phyloP scores from a whole-genome alignment of 1,284 basidiomycete genomes.

The Hortiboletus rubellus region DNA sequence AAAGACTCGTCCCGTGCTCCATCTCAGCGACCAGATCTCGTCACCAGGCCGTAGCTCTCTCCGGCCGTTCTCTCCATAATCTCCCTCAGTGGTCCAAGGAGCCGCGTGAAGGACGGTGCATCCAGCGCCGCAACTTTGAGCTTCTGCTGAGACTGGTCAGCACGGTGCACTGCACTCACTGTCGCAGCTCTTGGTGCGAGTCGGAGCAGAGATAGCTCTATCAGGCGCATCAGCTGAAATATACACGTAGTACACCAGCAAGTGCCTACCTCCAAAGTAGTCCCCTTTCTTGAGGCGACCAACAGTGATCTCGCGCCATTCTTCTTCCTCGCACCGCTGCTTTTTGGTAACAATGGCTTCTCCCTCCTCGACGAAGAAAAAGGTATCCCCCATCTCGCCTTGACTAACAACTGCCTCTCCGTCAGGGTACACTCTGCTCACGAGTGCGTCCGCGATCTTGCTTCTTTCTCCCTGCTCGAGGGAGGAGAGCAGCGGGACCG shows the following conservation, averaged over 20 bases:
- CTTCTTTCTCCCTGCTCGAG: constrained; percentile 87
- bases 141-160: constrained; percentile 53
- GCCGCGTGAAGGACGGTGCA: constrained; percentile 90
- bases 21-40: constrained; percentile 30
- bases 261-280: constrained; percentile 90
- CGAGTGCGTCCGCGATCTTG: constrained; percentile 95
- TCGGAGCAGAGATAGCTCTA: constrained; percentile 83
- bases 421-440: constrained; percentile 78
- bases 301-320: constrained; percentile 66
- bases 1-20: background rate
- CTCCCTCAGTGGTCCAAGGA: constrained; percentile 87
- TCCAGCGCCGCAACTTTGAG: constrained; percentile 93
- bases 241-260: background rate
- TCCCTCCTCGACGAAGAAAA: constrained; percentile 96
- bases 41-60: constrained; percentile 45
- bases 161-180: constrained; percentile 75
- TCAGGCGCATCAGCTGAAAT: constrained; percentile 7
- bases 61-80: constrained; percentile 85
- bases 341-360: constrained; percentile 86
- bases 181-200: constrained; percentile 91
- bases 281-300: constrained; percentile 85
- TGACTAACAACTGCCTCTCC: constrained; percentile 88
- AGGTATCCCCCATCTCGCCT: constrained; percentile 95
- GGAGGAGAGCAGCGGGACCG: constrained; percentile 87
- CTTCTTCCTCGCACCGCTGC: constrained; percentile 59